Base-by-base conservation (phyloP, 768 basidiomycete species). In the Tylopilus sp. region DNA sequence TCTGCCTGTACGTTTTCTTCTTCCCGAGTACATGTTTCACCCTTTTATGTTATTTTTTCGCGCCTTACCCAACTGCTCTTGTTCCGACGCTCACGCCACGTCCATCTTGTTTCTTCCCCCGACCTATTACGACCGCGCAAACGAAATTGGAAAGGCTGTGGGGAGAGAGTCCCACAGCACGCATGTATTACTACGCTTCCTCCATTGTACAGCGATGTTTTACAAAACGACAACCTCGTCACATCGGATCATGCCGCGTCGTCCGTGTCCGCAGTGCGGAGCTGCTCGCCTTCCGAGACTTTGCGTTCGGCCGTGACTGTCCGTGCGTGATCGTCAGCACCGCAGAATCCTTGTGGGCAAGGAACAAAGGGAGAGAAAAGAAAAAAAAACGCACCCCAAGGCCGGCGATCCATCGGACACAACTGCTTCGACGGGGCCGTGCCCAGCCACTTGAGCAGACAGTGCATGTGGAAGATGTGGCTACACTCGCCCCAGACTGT, bases 381-480 rank as follows among this genome's bases (percentile, higher is more conserved):
- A n/a, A n/a, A n/a, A 17, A 25, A 9, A 20, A 7, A 75, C 87
- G 52, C 57, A 95, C 94, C 86, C 95, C 95, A 99, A 3, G 85
- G 75, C 60, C 92, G 74, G 26, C 97, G 78, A 65, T 98, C 95
- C 92, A 99, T 95, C n/a, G 97, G 97, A 75, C 97, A 99, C 59
- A 95, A 92, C 59, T 88, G 86, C 68, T 98, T 98, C 31, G 90
- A 94, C 13, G 89, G 83, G 5, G 82, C 73, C 0, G 94, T 95
- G 4, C 85, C 85, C 53, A 98, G 82, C 97, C 97, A 99, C 69
- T 98, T 97, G 57, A 95, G 77, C 12, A 99, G 73, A 71, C 95
- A 98, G 68, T 99, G 95, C 91, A 98, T 94, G 67, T 99, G 97
- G 64, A 98, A 99, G 51, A 97, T 85, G 67, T 98, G 97, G 6